Evolutionary conservation across 2,329 filamentous ascomycete genomes (phyloP), one percentile per base, ranked within the genome.

Genomic region (Aspergillus jensenii): DNA sequence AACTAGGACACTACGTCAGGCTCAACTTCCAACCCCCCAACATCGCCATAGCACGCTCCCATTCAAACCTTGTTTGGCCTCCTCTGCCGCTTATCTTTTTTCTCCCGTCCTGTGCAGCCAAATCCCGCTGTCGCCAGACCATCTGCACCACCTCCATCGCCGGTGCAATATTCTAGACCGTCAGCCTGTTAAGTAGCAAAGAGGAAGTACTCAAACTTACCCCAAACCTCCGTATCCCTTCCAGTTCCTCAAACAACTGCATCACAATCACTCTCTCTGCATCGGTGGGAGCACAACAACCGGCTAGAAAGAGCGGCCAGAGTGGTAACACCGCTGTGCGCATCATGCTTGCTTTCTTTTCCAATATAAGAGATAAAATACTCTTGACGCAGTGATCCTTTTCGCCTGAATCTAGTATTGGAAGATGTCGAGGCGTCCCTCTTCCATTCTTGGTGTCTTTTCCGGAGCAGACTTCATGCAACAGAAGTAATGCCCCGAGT

Each of bases 281-380:
- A 25, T 69, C 67, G 0, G 49, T 47, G 9, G 27, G 54, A 14
- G 61, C 62, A 54, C 67, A 69, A 11, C 68, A 69, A 11, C 66
- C 68, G 2, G 65, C 67, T 19, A 70, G 44, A 23, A 70, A 70
- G 1, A 70, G 58, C 6, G 67, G 67, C 67, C 68, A 70, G 6
- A 70, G 46, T 1, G 68, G 67, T 0, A 68, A 31, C 1, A 62
- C 66, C 1, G 68, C 67, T 0, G 66, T 66, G 15, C 62, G 64
- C 55, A 58, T 64, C 41, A 70, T 69, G 14, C 25, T 54, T 17
- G 41, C 11, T 17, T 37, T 45, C 27, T 47, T 44, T 12, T 19
- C 7, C 2, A 45, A 14, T 17, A 54, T 54, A 1, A 54, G 31
- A 4, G 3, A 6, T 11, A 47, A 3, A 23, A 47, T 47, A 4